Evolutionary conservation across 208 protist genomes (phyloP).

Genomic region (Acanthamoeba triangularis): DNA sequence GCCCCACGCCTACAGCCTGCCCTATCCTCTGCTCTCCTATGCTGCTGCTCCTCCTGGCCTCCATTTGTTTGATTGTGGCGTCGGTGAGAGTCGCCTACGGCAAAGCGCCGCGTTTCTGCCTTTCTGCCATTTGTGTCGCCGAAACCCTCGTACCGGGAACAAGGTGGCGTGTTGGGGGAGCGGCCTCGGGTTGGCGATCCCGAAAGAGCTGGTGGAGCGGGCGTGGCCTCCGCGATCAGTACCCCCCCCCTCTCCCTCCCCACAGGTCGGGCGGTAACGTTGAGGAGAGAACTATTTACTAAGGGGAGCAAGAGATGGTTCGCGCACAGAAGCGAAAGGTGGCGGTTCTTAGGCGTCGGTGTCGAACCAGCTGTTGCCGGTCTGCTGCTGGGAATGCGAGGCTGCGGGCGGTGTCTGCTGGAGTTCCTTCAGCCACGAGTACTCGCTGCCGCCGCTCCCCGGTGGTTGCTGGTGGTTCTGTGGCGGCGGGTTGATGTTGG

Average conservation of each 20-base stretch:
- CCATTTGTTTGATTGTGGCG: neutral
- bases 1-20: neutral
- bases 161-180: too few species aligned
- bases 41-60: neutral
- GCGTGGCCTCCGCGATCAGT: too few species aligned
- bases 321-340: neutral
- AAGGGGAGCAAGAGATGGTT: neutral
- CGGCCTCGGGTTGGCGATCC: too few species aligned
- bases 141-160: too few species aligned
- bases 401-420: neutral
- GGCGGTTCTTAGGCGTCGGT: neutral
- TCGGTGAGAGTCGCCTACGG: too few species aligned
- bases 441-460: neutral
- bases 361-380: neutral
- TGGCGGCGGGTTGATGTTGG: neutral
- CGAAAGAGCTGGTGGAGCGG: too few species aligned
- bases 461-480: neutral
- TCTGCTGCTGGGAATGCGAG: neutral
- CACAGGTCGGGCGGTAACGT: too few species aligned
- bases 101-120: too few species aligned
- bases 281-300: too few species aligned
- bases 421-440: conserved; percentile 36
- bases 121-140: too few species aligned
- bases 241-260: too few species aligned
- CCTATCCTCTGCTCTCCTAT: neutral